Conservation (phyloP, 352 stramenopile genomes). For the Phytophthora fragariae region DNA sequence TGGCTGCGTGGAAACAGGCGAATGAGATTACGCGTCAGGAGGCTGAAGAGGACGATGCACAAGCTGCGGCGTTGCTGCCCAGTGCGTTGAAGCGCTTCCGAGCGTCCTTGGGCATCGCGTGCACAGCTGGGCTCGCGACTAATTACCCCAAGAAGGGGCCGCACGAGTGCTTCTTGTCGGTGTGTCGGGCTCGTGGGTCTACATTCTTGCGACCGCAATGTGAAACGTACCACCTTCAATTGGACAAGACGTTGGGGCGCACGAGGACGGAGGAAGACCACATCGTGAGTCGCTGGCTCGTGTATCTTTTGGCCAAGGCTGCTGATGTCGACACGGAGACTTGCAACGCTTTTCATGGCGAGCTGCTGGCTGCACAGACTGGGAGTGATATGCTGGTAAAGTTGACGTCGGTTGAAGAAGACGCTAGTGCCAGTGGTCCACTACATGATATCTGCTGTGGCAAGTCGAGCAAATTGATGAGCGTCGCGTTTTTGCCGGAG, state of each 20-base stretch:
- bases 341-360: conserved; percentile 42
- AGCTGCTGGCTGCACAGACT: conserved; percentile 38
- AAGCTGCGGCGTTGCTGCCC: conserved; percentile 30
- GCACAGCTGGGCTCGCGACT: conserved; percentile 74
- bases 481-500: conserved; percentile 58
- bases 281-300: conserved; percentile 73
- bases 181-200: conserved; percentile 42
- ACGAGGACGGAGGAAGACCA: conserved; percentile 71
- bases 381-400: conserved; percentile 40
- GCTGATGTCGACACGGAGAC: conserved; percentile 42
- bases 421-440: conserved; percentile 20
- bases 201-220: conserved; percentile 39
- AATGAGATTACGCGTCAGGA: conserved; percentile 50
- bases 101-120: conserved; percentile 65
- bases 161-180: conserved; percentile 77
- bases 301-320: conserved; percentile 69
- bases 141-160: conserved; percentile 66
- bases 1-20: conserved; percentile 58
- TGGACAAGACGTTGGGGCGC: conserved; percentile 69
- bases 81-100: conserved; percentile 47
- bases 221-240: conserved; percentile 66
- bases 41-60: conserved; percentile 30
- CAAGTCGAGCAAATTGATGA: conserved; percentile 37
- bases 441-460: conserved; percentile 39
- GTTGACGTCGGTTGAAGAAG: conserved; percentile 15